Evolutionary conservation across 1,284 basidiomycete genomes (phyloP).

Genomic region (Fomitopsis schrenkii): DNA sequence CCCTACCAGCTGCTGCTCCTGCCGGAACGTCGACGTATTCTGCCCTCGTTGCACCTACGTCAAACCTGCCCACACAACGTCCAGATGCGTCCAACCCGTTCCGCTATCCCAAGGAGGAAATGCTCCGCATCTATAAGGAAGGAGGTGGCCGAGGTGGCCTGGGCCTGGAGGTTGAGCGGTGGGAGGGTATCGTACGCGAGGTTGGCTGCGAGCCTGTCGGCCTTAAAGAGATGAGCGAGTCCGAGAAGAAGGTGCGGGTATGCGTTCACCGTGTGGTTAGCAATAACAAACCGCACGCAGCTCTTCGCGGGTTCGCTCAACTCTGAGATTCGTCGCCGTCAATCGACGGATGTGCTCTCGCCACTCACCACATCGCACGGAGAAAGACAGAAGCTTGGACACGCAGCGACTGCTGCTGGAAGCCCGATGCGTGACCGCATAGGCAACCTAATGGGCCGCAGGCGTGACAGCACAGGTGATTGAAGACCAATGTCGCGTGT

Average conservation of each 20-base stretch:
- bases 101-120: slow-evolving; percentile 82
- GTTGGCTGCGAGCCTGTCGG: slow-evolving; percentile 68
- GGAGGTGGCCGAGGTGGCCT: slow-evolving; percentile 69
- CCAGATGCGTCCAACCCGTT: slow-evolving; percentile 72
- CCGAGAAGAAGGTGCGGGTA: slow-evolving; percentile 79
- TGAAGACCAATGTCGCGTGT: slow-evolving; percentile 9
- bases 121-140: slow-evolving; percentile 82
- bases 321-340: slow-evolving; percentile 77
- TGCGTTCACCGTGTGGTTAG: slow-evolving; percentile 3
- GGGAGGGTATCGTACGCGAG: slow-evolving; percentile 83
- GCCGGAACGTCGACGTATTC: slow-evolving; percentile 73
- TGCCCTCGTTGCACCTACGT: slow-evolving; percentile 62
- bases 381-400: slow-evolving; percentile 56
- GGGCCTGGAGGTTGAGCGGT: slow-evolving; percentile 82
- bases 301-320: slow-evolving; percentile 72
- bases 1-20: slow-evolving; percentile 40
- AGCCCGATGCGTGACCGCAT: slow-evolving; percentile 68
- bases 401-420: slow-evolving; percentile 40
- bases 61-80: slow-evolving; percentile 45
- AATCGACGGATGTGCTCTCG: slow-evolving; percentile 66
- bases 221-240: slow-evolving; percentile 73
- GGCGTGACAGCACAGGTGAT: slow-evolving; percentile 65
- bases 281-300: slow-evolving; percentile 33
- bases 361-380: slow-evolving; percentile 45
- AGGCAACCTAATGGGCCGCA: slow-evolving; percentile 51